A percentile compares a stretch with the other conserved stretches of the same genome.
Conservation (phyloP, 345 rosid genomes). For the Bretschneidera sinensis region DNA sequence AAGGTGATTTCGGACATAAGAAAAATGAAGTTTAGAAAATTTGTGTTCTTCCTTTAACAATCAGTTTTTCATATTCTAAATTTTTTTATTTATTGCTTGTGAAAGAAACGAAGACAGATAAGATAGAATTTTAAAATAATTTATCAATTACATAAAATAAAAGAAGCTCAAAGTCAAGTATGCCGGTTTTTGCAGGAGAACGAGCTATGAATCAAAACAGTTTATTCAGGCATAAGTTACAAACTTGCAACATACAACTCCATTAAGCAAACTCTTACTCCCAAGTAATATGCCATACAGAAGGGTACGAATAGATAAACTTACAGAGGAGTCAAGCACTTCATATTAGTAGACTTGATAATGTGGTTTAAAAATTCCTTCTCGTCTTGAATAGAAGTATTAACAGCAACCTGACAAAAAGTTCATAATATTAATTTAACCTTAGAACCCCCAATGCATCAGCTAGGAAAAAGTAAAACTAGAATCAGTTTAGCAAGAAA, state of each 20-base stretch:
- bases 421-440: not conserved
- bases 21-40: too few relatives aligned
- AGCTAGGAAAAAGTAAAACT: not conserved
- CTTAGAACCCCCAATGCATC: not conserved
- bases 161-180: not conserved
- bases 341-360: not conserved
- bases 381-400: not conserved
- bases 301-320: not conserved
- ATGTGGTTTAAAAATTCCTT: constrained; percentile 3
- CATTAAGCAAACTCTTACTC: not conserved
- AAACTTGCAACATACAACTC: not conserved
- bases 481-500: not conserved
- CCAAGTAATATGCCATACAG: not conserved
- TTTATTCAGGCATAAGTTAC: not conserved
- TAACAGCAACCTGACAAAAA: not conserved
- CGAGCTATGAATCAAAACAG: not conserved
- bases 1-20: not conserved
- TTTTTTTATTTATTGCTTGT: not conserved
- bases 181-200: not conserved
- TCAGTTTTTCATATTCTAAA: not conserved
- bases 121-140: too few relatives aligned
- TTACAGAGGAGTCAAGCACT: not conserved
- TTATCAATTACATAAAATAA: too few relatives aligned
- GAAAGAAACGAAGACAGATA: not conserved
- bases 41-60: not conserved